A percentile compares a stretch with the other conserved stretches of the same genome.
phyloP scores from a whole-genome alignment of 2,329 filamentous ascomycete species.

The Exophiala phaeomuriformis region DNA sequence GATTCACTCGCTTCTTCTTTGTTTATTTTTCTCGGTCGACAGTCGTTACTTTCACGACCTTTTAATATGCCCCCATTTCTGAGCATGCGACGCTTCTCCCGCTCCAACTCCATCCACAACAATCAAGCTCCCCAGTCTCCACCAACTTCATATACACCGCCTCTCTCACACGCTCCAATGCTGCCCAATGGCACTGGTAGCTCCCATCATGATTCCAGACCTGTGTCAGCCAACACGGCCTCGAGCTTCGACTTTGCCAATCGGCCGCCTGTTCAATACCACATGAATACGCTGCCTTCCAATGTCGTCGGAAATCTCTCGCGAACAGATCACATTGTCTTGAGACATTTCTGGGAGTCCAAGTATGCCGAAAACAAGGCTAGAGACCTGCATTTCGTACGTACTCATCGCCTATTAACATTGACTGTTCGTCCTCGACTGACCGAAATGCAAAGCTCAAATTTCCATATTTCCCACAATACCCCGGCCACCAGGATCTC shows the following conservation, averaged over 20 bases:
- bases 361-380: conserved; percentile 25
- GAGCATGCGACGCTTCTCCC: conserved; percentile 22
- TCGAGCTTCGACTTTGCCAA: conserved; percentile 26
- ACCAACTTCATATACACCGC: conserved; percentile 21
- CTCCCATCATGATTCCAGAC: conserved; percentile 18
- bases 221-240: conserved; percentile 20
- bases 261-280: conserved; percentile 17
- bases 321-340: conserved; percentile 25
- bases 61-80: conserved; percentile 19
- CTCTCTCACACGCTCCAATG: conserved; percentile 22
- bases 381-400: conserved; percentile 26
- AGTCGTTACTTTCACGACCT: not conserved
- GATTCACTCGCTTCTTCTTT: conserved; percentile 1
- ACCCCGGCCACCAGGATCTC: conserved; percentile 21
- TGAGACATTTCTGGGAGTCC: conserved; percentile 26
- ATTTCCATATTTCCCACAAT: conserved; percentile 24
- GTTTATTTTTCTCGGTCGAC: not conserved
- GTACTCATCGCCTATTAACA: not conserved
- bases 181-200: conserved; percentile 13
- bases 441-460: conserved; percentile 19
- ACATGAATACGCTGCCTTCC: conserved; percentile 16
- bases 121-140: conserved; percentile 13
- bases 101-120: conserved; percentile 17
- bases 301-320: conserved; percentile 19
- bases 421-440: not conserved